Base-by-base conservation (phyloP, 345 rosid genomes). In the Populus tremula region DNA sequence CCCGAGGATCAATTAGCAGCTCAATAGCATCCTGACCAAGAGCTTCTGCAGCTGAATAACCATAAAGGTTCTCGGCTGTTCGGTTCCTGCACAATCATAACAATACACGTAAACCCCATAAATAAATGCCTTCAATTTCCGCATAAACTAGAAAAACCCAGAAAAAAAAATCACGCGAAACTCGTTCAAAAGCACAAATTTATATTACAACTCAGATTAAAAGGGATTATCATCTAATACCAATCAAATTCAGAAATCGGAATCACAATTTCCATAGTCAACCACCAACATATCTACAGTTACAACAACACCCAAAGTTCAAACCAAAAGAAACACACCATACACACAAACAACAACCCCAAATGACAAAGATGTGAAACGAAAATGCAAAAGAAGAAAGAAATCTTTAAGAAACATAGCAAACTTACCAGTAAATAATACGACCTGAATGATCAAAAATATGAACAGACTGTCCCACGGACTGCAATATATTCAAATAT, bases 391-490 rank as follows among this genome's bases (percentile, higher is more conserved):
- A 20, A 54, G 3, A 56, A 33, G 4, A 41, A 6, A 41, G 12
- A 41, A 41, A 41, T 41, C 45, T 41, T 41, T 41, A 12, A 41
- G 12, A n/a, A 27, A 20, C 18, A 27, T 17, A 2, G 10, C 16
- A 41, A 13, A 76, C 91, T 88, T 75, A 96, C 99, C 98, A 96
- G 77, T 93, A 93, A 73, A 93, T 87, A 12, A 96, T 82, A 33
- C 92, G 91, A 76, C 88, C 89, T 25, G 76, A 71, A 2, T 83
- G 83, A 83, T 91, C 96, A 73, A 86, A 84, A 72, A 94, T 93
- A 81, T 96, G 96, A 83, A 96, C 94, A 62, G 97, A 84, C 76
- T 96, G 99, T 49, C 96, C 97, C 98, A 96, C 88, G 23, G 93
- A 89, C 86, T 96, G 97, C 82, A 96, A 88, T 27, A 96, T 96